These are phyloP conservation scores for Pseudocercospora macadamiae DNA, from an alignment of 2,329 filamentous ascomycete species.

Conservation along the genomic window DNA sequence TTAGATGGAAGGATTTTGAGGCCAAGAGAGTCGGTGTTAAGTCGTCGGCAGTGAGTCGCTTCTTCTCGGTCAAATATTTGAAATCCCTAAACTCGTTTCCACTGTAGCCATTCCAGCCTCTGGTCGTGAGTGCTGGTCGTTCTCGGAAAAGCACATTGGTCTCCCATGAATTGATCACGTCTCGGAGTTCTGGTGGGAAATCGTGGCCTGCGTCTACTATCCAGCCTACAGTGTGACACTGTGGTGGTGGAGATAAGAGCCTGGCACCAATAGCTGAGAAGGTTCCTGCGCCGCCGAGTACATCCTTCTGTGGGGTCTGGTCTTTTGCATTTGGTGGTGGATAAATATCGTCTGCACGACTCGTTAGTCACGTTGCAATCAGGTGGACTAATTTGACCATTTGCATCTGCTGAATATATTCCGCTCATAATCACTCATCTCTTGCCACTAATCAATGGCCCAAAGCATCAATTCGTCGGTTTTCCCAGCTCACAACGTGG, in stretches of 20 bases:
- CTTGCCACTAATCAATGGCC: too few relatives aligned
- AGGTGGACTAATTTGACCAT: too few relatives aligned
- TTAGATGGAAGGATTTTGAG: constrained; percentile 81
- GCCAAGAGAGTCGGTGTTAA: constrained; percentile 68
- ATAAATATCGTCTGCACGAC: constrained; percentile 79
- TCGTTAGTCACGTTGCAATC: not conserved
- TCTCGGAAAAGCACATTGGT: constrained; percentile 71
- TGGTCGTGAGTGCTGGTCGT: constrained; percentile 75
- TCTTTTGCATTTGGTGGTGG: constrained; percentile 68
- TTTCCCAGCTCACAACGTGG: too few relatives aligned
- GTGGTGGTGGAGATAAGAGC: constrained; percentile 76
- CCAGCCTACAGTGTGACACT: constrained; percentile 77
- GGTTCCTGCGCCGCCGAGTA: constrained; percentile 86
- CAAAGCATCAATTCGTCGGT: too few relatives aligned
- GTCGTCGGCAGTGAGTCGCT: constrained; percentile 74
- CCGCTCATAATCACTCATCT: too few relatives aligned
- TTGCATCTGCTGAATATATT: too few relatives aligned
- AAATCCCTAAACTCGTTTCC: constrained; percentile 62
- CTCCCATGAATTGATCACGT: constrained; percentile 71
- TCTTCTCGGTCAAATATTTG: constrained; percentile 84
- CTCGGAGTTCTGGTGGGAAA: constrained; percentile 70
- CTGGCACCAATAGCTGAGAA: constrained; percentile 88
- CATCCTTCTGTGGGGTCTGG: constrained; percentile 63
- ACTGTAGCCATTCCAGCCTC: constrained; percentile 87
- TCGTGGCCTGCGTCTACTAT: constrained; percentile 88